A percentile compares a stretch with the other conserved stretches of the same genome.
Conservation (phyloP, 495 filamentous ascomycete genomes). For the Cairneyella variabilis region DNA sequence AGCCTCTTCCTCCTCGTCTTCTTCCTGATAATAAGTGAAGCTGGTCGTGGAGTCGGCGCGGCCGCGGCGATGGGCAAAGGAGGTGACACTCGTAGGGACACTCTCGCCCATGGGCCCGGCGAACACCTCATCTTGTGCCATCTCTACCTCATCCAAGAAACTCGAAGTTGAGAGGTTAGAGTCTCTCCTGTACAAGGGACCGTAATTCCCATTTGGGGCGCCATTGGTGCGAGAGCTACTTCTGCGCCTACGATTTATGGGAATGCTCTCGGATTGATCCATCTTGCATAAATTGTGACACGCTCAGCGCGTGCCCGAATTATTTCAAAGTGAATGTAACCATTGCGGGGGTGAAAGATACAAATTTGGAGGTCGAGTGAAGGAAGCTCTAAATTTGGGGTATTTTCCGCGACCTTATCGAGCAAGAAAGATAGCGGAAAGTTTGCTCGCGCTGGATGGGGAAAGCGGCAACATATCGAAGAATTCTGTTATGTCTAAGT, state of each 20-base stretch:
- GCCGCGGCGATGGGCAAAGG: slow-evolving; percentile 77
- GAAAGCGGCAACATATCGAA: no score
- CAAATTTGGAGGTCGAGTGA: neutral
- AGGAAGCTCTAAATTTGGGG: neutral
- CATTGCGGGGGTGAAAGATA: neutral
- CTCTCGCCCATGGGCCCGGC: slow-evolving; percentile 93
- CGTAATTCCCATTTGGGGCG: slow-evolving; percentile 9
- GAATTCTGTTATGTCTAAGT: no score
- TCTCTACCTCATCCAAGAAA: slow-evolving; percentile 93
- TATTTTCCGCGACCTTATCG: no score
- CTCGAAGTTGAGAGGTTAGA: slow-evolving; percentile 80
- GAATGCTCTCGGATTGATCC: slow-evolving; percentile 17
- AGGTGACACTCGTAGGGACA: slow-evolving; percentile 82
- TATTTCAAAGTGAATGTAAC: neutral
- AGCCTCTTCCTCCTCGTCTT: slow-evolving; percentile 32
- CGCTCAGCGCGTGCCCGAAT: neutral
- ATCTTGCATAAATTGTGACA: slow-evolving; percentile 7
- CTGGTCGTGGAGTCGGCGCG: slow-evolving; percentile 81
- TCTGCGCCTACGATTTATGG: slow-evolving; percentile 17
- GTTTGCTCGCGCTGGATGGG: no score
- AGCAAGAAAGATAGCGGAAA: no score
- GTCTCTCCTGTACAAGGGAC: slow-evolving; percentile 44
- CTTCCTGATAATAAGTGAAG: slow-evolving; percentile 79
- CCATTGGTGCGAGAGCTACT: slow-evolving; percentile 23
- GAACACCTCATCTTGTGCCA: slow-evolving; percentile 97